Evolutionary conservation across 768 basidiomycete species (phyloP).

Genomic region (Leccinum disarticulatum): DNA sequence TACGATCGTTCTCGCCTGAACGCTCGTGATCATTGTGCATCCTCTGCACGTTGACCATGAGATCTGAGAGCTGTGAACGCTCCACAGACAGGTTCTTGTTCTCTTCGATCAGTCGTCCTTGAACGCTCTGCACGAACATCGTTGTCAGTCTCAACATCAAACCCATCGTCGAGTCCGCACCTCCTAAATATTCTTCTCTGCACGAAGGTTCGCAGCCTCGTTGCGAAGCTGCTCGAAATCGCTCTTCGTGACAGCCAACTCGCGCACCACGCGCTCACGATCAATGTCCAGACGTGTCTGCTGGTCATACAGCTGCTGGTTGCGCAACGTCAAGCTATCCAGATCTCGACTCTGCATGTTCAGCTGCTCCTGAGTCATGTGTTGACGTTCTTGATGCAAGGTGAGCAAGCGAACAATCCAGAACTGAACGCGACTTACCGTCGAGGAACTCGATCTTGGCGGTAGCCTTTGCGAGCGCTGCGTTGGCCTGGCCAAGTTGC

Average conservation of each 20-base stretch:
- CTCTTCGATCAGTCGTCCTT: conserved; percentile 80
- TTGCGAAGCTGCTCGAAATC: conserved; percentile 77
- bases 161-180: conserved; percentile 41
- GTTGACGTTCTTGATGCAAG: conserved; percentile 57
- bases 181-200: conserved; percentile 95
- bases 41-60: conserved; percentile 86
- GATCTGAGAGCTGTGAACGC: conserved; percentile 79
- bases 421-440: conserved; percentile 44
- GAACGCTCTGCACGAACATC: conserved; percentile 57
- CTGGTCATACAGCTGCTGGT: conserved; percentile 71
- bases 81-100: conserved; percentile 79
- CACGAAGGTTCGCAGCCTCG: conserved; percentile 83
- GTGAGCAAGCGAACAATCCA: not conserved
- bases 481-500: conserved; percentile 62
- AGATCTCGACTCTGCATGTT: conserved; percentile 61
- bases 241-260: conserved; percentile 56
- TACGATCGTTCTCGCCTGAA: conserved; percentile 78
- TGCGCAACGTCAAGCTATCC: conserved; percentile 64
- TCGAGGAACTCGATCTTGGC: conserved; percentile 78
- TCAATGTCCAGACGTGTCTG: conserved; percentile 76
- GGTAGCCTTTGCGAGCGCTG: conserved; percentile 77
- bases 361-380: conserved; percentile 69
- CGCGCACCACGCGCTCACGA: conserved; percentile 65
- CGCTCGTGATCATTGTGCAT: conserved; percentile 89
- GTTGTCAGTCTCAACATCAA: conserved; percentile 6